Evolutionary conservation across 352 stramenopile species (phyloP).

Genomic region (Globisporangium viniferum): DNA sequence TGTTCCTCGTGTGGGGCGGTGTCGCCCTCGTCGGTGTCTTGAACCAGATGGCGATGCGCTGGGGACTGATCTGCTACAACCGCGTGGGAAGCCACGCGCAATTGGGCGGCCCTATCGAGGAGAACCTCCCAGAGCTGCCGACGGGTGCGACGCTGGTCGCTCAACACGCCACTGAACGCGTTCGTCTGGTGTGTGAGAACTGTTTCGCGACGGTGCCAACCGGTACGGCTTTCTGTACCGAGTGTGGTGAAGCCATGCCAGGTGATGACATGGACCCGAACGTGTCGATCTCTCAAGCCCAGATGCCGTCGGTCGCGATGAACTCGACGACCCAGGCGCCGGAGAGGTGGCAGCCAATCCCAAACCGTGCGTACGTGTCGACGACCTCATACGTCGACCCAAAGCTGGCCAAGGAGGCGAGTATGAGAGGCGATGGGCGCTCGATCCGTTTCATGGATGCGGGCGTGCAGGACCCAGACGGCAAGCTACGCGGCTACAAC

Average conservation of each 20-base stretch:
- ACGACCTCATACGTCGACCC: constrained; percentile 88
- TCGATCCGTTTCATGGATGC: constrained; percentile 88
- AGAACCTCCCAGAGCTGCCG: constrained; percentile 73
- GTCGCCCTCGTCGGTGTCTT: constrained; percentile 55
- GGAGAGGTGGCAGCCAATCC: constrained; percentile 81
- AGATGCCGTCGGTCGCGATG: constrained; percentile 83
- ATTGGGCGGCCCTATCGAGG: constrained; percentile 53
- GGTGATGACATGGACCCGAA: constrained; percentile 68
- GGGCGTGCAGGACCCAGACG: constrained; percentile 78
- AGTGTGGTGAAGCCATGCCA: constrained; percentile 86
- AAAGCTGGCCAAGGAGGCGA: constrained; percentile 71
- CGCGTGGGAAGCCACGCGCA: constrained; percentile 72
- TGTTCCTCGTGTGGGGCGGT: constrained; percentile 80
- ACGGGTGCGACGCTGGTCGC: constrained; percentile 61
- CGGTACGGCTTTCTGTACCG: constrained; percentile 85
- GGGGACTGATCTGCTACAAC: constrained; percentile 89
- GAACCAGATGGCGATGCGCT: constrained; percentile 86
- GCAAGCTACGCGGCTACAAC: constrained; percentile 83
- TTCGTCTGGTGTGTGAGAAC: constrained; percentile 87
- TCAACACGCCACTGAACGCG: constrained; percentile 51
- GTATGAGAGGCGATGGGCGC: constrained; percentile 69
- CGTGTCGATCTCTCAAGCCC: constrained; percentile 84
- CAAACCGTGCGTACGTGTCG: constrained; percentile 80
- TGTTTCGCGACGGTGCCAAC: constrained; percentile 83
- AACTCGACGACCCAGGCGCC: constrained; percentile 74